Evolutionary conservation across 257 asterid genomes (phyloP).

Genomic region (Solanum bulbocastanum): DNA sequence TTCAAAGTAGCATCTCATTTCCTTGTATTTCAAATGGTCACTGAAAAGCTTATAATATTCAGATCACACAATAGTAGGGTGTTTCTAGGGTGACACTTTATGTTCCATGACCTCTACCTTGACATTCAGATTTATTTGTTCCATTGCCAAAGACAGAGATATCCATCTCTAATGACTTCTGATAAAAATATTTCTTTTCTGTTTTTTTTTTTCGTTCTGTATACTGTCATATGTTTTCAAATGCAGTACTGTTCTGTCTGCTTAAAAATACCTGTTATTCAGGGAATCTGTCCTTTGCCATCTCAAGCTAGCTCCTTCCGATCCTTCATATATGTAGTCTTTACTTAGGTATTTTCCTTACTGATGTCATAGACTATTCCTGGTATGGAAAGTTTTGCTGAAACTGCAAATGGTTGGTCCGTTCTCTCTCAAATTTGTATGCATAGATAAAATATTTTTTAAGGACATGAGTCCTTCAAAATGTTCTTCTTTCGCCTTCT

Average conservation of each 20-base stretch:
- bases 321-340: neutral
- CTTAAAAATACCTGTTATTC: neutral
- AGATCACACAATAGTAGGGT: neutral
- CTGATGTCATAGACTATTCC: conserved; percentile 67
- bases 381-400: conserved; percentile 70
- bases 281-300: neutral
- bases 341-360: conserved; percentile 8
- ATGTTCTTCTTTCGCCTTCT: neutral
- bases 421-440: neutral
- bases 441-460: neutral
- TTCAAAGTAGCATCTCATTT: neutral
- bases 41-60: neutral
- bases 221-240: neutral
- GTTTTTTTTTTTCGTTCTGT: neutral
- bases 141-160: neutral
- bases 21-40: neutral
- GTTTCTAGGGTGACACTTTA: neutral
- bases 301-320: neutral
- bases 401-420: conserved; percentile 60
- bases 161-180: neutral
- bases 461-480: neutral
- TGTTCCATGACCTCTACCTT: neutral
- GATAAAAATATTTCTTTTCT: neutral
- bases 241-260: neutral
- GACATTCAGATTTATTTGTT: neutral